Evolutionary conservation across 352 stramenopile species (phyloP).

Genomic region (Phytophthora colocasiae): DNA sequence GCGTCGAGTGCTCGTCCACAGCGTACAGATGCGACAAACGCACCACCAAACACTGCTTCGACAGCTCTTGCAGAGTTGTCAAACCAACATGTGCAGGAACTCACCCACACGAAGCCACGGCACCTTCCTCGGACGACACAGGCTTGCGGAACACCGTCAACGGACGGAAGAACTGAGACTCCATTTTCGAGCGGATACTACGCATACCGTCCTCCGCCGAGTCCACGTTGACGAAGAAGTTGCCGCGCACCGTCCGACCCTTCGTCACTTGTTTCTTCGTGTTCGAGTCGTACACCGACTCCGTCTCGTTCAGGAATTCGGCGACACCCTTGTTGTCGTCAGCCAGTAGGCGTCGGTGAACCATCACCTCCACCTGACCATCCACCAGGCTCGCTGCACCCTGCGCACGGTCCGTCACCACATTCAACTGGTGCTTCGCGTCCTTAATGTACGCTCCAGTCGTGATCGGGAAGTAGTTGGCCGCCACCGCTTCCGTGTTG

Average conservation of each 20-base stretch:
- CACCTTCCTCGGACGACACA: constrained; percentile 43
- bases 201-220: constrained; percentile 58
- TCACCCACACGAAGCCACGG: constrained; percentile 68
- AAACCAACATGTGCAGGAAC: constrained; percentile 94
- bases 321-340: constrained; percentile 95
- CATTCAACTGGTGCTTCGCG: constrained; percentile 75
- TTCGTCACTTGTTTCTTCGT: constrained; percentile 65
- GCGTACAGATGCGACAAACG: constrained; percentile 96
- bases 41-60: constrained; percentile 85
- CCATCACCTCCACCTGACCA: constrained; percentile 97
- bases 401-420: constrained; percentile 94
- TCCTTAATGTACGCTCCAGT: constrained; percentile 95
- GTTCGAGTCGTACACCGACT: constrained; percentile 78
- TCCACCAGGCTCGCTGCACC: constrained; percentile 92
- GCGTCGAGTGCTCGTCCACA: constrained; percentile 80
- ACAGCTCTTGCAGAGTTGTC: constrained; percentile 88
- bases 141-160: constrained; percentile 62
- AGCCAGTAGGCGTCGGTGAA: constrained; percentile 93
- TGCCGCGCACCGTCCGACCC: constrained; percentile 73
- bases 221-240: constrained; percentile 77
- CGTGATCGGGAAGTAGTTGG: constrained; percentile 99
- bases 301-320: constrained; percentile 93
- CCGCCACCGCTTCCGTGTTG: constrained; percentile 93
- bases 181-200: constrained; percentile 67
- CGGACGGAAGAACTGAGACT: constrained; percentile 72